Base-by-base conservation (phyloP, 768 basidiomycete species). In the Dentipellis sp. region DNA sequence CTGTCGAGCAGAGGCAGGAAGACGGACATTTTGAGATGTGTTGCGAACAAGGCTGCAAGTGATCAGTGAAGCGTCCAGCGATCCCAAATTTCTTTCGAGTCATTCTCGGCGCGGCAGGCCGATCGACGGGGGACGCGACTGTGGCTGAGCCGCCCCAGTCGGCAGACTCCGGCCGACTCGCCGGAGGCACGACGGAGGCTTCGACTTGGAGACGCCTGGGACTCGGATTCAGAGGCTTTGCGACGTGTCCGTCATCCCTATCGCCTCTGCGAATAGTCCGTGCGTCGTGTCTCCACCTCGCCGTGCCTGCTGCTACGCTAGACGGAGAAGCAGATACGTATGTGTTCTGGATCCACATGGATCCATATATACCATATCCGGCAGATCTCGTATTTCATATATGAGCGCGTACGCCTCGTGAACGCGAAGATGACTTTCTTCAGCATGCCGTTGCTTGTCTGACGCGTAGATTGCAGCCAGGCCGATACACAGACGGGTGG, bases 1-100 rank as follows among this genome's bases (percentile, higher is more conserved):
- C 6, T 16, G 9, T 50, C 48, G 14, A 50, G 19, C 22, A 60
- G 52, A 16, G 59, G 58, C 21, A 68, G 60, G 50, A 69, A 69
- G 59, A 63, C 62, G 34, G 66, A 62, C 70, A 71, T 69, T 29
- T 45, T 23, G n/a, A 21, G 48, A 12, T 12, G 5, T 29, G 29
- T 29, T 29, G 29, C 29, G 29, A 29, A 6, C 29, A 29, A 29
- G 29, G 29, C 29, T n/a, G 39, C 39, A 12, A 12, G 39, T 11
- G 39, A 40, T 40, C n/a, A 12, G 39, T 40, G 39, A 40, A 9
- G 39, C 39, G 12, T 12, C 4, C 29, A 4, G 39, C 39, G 12
- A 40, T 40, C 12, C n/a, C n/a, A n/a, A 40, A 40, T 40, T 40
- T 40, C 39, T 11, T n/a, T 12, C 39, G n/a, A n/a, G 39, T 40